Evolutionary conservation across 148 eudicot species (phyloP), one percentile per base, ranked within the genome.

Genomic region (Limonium bicolor): DNA sequence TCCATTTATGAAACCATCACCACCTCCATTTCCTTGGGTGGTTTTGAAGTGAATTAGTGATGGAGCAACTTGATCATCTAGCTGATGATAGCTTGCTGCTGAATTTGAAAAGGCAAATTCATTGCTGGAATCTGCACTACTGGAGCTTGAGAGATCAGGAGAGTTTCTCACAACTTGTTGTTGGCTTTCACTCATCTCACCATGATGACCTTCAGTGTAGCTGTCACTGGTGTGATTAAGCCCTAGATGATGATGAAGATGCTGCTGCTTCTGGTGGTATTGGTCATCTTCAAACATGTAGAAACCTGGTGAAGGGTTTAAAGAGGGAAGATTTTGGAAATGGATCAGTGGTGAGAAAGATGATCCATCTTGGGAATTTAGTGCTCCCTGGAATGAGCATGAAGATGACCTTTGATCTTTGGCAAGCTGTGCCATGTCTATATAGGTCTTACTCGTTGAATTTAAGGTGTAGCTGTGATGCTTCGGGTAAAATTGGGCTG

Each of bases 141-240:
- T 66, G 0, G 86, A 78, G 59, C 82, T 82, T 1, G 94, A 78
- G 23, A 73, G 68, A 10, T 82, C 54, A 14, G 84, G 69, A 9
- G 86, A 74, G 63, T 74, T 7, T 63, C 55, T 43, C 48, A 25
- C 20, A 13, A 43, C 9, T 24, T 25, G 4, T 43, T 43, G 48
- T 24, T 42, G 47, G 47, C 15, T 42, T 9, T 24, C 15, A 1
- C 25, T n/a, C n/a, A n/a, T n/a, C 45, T 65, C 48, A 36, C 52
- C 49, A 43, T 56, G 61, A 13, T 57, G 55, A 9, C 50, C 56
- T 1, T 35, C 60, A 43, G 43, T 39, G 42, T 36, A 62, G n/a
- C n/a, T n/a, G n/a, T n/a, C n/a, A n/a, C n/a, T n/a, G n/a, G n/a
- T n/a, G n/a, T n/a, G n/a, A n/a, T n/a, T n/a, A n/a, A n/a, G n/a